These are phyloP conservation scores for Fragosphaeria purpurea DNA, from an alignment of 2,329 filamentous ascomycete species.

Conservation along the genomic window DNA sequence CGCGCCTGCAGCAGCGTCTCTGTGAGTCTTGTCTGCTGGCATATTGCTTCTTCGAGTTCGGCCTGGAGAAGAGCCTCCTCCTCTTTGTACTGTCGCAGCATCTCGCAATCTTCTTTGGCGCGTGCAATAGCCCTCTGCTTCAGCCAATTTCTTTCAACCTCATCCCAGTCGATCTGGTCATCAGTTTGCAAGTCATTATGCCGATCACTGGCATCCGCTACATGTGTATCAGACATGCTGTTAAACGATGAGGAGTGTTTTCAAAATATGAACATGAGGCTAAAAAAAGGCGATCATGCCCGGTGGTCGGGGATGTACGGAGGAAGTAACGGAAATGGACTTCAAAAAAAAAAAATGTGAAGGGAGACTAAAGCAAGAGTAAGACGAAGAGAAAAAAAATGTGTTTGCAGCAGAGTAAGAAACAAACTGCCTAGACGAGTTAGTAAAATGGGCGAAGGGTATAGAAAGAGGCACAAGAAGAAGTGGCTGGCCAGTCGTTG, in stretches of 20 bases:
- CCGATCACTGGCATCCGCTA: neutral
- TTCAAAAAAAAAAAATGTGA: no score
- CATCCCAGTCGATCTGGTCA: slow-evolving; percentile 21
- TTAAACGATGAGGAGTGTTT: neutral
- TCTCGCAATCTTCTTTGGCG: slow-evolving; percentile 18
- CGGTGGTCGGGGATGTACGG: no score
- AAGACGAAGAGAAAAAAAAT: no score
- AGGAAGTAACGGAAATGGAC: no score
- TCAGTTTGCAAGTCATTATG: neutral
- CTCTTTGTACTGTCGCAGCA: slow-evolving; percentile 23
- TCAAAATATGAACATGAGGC: neutral
- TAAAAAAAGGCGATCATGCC: no score
- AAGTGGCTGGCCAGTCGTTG: no score
- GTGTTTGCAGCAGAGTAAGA: no score
- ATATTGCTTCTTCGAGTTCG: slow-evolving; percentile 26
- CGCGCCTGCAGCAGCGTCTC: slow-evolving; percentile 26
- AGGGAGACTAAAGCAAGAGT: no score
- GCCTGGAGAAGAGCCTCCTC: slow-evolving; percentile 20
- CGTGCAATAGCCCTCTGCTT: slow-evolving; percentile 11
- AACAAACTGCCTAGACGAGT: no score
- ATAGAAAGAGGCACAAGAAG: no score
- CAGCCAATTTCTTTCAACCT: slow-evolving; percentile 26
- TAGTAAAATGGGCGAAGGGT: no score
- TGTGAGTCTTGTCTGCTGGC: slow-evolving; percentile 26
- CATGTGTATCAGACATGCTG: neutral